Percentiles rank a stretch among this genome's conserved stretches.
Conservation (phyloP, 1,284 basidiomycete species). For the Ceratobasidium sp. region DNA sequence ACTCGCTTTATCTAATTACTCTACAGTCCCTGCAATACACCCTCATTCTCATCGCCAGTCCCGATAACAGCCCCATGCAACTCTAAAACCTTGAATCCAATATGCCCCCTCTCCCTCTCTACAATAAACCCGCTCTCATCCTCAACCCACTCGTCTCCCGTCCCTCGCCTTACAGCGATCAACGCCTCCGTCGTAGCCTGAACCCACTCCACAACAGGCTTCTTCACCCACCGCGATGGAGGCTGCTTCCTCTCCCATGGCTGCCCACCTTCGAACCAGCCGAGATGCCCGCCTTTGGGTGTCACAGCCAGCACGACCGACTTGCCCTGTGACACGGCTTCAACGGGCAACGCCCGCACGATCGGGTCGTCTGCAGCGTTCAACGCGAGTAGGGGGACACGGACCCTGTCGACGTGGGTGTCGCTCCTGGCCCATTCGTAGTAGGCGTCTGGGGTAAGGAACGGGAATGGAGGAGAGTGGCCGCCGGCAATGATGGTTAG, state of each 20-base stretch:
- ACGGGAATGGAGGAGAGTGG: conserved; percentile 81
- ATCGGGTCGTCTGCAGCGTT: conserved; percentile 95
- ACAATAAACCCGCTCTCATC: conserved; percentile 38
- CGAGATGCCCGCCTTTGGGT: conserved; percentile 88
- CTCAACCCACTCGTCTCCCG: conserved; percentile 33
- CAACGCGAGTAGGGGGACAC: conserved; percentile 81
- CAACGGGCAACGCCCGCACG: conserved; percentile 62
- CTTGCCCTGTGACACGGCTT: conserved; percentile 43
- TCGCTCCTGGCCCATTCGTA: conserved; percentile 77
- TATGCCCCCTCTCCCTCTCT: conserved; percentile 23
- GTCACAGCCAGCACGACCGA: conserved; percentile 78
- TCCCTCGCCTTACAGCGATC: neutral
- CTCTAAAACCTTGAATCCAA: conserved; percentile 33
- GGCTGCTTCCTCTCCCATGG: conserved; percentile 45
- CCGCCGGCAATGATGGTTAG: conserved; percentile 85
- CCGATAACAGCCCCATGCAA: conserved; percentile 34
- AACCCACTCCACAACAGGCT: conserved; percentile 49
- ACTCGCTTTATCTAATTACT: conserved; percentile 19
- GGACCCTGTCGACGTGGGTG: conserved; percentile 66
- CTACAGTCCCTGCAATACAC: conserved; percentile 36
- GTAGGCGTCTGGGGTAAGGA: conserved; percentile 80
- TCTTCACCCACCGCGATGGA: conserved; percentile 48
- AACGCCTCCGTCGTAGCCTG: conserved; percentile 37
- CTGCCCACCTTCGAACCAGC: conserved; percentile 83
- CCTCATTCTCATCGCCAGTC: conserved; percentile 31